A percentile compares a stretch with the other conserved stretches of the same genome.
These are phyloP conservation scores for Saraca asoca DNA, from an alignment of 331 rosid species.

Conservation along the genomic window DNA sequence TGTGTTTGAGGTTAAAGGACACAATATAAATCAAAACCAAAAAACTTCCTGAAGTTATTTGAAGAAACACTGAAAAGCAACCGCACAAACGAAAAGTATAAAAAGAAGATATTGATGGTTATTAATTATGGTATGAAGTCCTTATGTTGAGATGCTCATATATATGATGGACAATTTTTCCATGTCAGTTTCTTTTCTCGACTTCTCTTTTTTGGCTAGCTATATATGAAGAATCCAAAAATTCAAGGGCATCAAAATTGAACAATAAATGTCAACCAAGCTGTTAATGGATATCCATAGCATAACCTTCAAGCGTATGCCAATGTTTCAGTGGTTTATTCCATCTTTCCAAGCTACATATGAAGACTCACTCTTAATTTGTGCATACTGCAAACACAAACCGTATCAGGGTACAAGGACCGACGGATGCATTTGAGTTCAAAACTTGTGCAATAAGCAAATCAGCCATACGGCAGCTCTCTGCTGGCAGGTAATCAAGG, in stretches of 20 bases:
- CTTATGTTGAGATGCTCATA: conserved; percentile 21
- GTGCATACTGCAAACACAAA: conserved; percentile 14
- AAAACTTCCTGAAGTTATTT: background rate
- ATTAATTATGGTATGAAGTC: no score
- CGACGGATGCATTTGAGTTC: background rate
- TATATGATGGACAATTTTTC: conserved; percentile 8
- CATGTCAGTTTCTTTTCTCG: conserved; percentile 37
- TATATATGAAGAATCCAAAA: conserved; percentile 21
- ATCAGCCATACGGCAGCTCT: conserved; percentile 52
- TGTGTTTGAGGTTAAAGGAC: conserved; percentile 11
- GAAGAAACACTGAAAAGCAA: conserved; percentile 18
- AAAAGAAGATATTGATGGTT: conserved; percentile 18
- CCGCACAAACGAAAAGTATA: background rate
- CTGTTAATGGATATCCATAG: conserved; percentile 36
- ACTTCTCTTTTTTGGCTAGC: conserved; percentile 29
- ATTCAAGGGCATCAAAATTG: conserved; percentile 25
- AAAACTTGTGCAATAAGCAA: conserved; percentile 38
- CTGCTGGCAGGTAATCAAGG: conserved; percentile 39
- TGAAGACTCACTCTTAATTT: background rate
- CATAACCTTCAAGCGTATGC: conserved; percentile 49
- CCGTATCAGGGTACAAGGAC: conserved; percentile 22
- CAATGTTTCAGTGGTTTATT: conserved; percentile 47
- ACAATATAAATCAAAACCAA: conserved; percentile 6
- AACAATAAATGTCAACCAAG: conserved; percentile 6
- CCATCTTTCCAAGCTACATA: conserved; percentile 33